Conservation (phyloP, 345 rosid species). For the Salix dunnii region DNA sequence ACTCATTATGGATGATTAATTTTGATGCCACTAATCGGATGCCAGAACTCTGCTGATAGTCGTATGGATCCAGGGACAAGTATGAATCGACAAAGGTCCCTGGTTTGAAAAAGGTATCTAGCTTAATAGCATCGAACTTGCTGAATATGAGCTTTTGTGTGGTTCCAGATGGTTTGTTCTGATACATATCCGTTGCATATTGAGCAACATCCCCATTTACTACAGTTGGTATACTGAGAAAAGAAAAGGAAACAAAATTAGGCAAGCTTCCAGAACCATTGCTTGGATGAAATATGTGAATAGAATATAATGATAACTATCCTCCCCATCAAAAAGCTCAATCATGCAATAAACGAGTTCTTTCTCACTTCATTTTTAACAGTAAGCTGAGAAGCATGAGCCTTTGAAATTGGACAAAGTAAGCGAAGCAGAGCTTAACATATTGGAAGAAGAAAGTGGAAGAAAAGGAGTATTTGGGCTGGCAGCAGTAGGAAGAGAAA, state of each 20-base stretch:
- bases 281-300: neutral
- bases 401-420: neutral
- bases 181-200: constrained; percentile 56
- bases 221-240: constrained; percentile 57
- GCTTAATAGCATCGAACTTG: constrained; percentile 47
- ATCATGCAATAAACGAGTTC: neutral
- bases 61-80: constrained; percentile 66
- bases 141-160: constrained; percentile 48
- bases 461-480: too few relatives aligned
- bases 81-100: constrained; percentile 61
- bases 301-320: neutral
- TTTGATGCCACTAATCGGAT: constrained; percentile 63
- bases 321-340: neutral
- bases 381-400: neutral
- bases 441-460: too few relatives aligned
- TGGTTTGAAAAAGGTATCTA: constrained; percentile 33
- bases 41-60: constrained; percentile 69
- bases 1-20: constrained; percentile 37
- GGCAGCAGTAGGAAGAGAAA: too few relatives aligned
- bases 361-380: neutral
- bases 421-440: neutral
- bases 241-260: constrained; percentile 1
- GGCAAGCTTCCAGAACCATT: neutral
- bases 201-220: constrained; percentile 40
- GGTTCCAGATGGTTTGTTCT: constrained; percentile 55